Base-by-base conservation (phyloP, 805 yeast species). In the Candida namnaoensis region DNA sequence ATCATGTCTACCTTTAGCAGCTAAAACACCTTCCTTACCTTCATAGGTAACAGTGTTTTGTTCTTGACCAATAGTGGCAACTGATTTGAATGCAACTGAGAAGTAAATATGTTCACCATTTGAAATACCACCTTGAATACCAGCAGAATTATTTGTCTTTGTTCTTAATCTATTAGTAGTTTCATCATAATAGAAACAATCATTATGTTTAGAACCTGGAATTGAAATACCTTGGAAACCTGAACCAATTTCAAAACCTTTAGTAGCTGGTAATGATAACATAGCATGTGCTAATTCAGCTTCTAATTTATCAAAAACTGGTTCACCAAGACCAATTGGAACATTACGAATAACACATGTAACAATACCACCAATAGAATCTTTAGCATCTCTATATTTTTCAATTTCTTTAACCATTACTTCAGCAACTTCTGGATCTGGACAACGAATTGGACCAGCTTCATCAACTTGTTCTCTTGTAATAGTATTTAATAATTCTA, bases 1-100 rank as follows among this genome's bases (percentile, higher is more conserved):
- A 61, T 93, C 99, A 58, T 93, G 99, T 74, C 99, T 85, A 43
- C 99, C 99, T 62, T 91, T 82, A 32, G 99, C 96, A 41, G 93
- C 95, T 45, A 93, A 72, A 9, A 82, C 78, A 58, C 99, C 99
- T 39, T 68, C 78, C 51, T 75, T 73, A 54, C 99, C 99, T 25
- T 85, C 90, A 66, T 90, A 93, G 38, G 93, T 76, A 26, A 88
- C 77, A 14, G 99, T 93, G 35, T 71, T 65, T 70, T 93, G 99
- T 56, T 84, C 93, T 70, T 90, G 95, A 40, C 93, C 80, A 52
- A 93, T 93, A 35, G 99, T 93, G 39, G 99, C 99, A 14, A 96
- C 97, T 3, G 98, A 90, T 70, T 93, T 93, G 78, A 93, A 93
- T 4, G 98, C 97, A 37, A 93, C 91, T 25, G 86, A 82, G 64